These are phyloP conservation scores for Herpetomonas tarakana DNA, from an alignment of 208 protist species.

Conservation along the genomic window DNA sequence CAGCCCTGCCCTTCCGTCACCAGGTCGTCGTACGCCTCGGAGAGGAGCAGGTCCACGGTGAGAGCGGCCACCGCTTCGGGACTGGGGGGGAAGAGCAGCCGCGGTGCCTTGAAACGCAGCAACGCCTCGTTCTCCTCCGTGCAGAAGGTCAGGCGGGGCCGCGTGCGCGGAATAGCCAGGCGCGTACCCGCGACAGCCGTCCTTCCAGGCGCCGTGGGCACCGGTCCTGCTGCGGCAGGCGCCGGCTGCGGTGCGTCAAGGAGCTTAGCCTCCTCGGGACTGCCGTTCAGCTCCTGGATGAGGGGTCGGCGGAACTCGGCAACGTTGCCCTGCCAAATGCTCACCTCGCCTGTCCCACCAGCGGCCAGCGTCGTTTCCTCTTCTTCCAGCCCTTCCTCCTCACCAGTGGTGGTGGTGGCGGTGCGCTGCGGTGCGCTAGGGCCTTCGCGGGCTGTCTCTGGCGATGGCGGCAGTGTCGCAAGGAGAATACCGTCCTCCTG, in stretches of 20 bases:
- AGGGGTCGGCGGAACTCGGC: slow-evolving; percentile 64
- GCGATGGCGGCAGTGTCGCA: slow-evolving; percentile 1
- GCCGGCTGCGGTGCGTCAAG: not conserved
- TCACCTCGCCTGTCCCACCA: slow-evolving; percentile 23
- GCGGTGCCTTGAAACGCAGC: slow-evolving; percentile 34
- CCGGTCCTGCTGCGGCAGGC: not conserved
- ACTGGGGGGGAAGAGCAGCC: slow-evolving; percentile 57
- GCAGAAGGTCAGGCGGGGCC: slow-evolving; percentile 42
- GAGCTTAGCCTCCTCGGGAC: not conserved
- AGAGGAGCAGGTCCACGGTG: slow-evolving; percentile 79
- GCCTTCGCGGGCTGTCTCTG: not conserved
- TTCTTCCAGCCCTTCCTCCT: slow-evolving; percentile 41
- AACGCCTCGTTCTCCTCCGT: slow-evolving; percentile 54
- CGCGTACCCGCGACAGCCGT: slow-evolving; percentile 1
- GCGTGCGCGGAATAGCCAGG: slow-evolving; percentile 48
- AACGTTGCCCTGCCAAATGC: slow-evolving; percentile 79
- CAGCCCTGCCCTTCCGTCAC: slow-evolving; percentile 82
- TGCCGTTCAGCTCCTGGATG: slow-evolving; percentile 44
- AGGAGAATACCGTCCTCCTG: slow-evolving; percentile 13
- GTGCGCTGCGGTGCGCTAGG: slow-evolving; percentile 6
- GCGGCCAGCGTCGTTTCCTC: slow-evolving; percentile 36
- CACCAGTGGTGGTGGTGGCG: no score
- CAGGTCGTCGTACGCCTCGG: slow-evolving; percentile 88
- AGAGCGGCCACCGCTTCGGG: slow-evolving; percentile 42
- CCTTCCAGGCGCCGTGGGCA: not conserved